Conservation (phyloP, 257 asterid species). For the Salvia hispanica region DNA sequence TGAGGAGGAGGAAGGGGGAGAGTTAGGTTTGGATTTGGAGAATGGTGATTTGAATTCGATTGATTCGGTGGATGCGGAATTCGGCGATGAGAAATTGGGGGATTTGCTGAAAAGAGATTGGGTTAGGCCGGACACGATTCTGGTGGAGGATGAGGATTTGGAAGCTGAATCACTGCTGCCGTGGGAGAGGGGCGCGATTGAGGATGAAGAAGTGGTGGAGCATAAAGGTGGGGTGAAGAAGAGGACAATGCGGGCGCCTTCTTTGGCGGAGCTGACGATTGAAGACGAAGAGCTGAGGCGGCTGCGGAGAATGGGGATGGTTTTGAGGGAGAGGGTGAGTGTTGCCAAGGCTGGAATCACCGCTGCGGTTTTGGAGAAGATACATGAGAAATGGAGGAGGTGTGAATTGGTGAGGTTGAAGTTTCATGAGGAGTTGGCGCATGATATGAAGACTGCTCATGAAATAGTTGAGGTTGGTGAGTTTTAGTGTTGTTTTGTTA, state of each 20-base stretch:
- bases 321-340: conserved; percentile 79
- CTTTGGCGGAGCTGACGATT: conserved; percentile 85
- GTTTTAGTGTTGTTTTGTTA: conserved; percentile 30
- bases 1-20: conserved; percentile 39
- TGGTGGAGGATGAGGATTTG: conserved; percentile 56
- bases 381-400: conserved; percentile 89
- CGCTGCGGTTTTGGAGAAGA: conserved; percentile 81
- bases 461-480: conserved; percentile 92
- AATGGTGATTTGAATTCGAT: conserved; percentile 22
- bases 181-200: conserved; percentile 73
- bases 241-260: conserved; percentile 66
- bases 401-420: conserved; percentile 88
- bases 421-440: conserved; percentile 92
- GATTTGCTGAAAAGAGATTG: conserved; percentile 95
- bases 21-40: conserved; percentile 29
- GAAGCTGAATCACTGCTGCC: conserved; percentile 59
- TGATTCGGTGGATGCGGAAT: conserved; percentile 26
- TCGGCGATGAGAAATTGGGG: conserved; percentile 74
- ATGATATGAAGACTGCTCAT: conserved; percentile 94
- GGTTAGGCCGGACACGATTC: conserved; percentile 83
- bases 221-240: conserved; percentile 44
- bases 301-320: conserved; percentile 86
- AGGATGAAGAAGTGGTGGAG: conserved; percentile 39
- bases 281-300: conserved; percentile 91
- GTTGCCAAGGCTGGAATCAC: conserved; percentile 97